Percentiles rank a stretch among this genome's conserved stretches.
These are phyloP conservation scores for Perkinsus olseni DNA, from an alignment of 169 alveolate genomes.

Conservation along the genomic window DNA sequence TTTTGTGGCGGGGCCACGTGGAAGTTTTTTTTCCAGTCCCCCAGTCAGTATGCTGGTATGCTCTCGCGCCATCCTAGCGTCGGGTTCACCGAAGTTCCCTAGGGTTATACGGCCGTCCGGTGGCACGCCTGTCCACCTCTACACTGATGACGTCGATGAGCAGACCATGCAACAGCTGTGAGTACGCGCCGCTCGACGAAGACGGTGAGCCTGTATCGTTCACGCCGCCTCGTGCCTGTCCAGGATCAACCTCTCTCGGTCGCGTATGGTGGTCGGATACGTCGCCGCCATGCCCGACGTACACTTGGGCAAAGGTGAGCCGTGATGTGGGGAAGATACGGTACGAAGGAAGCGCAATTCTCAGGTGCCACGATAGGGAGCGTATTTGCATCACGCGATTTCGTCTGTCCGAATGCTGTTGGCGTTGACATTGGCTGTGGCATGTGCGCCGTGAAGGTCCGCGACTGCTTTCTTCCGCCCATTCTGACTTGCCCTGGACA, in stretches of 20 bases:
- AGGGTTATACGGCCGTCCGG: background rate
- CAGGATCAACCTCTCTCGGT: background rate
- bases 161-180: background rate
- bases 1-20: too few relatives aligned
- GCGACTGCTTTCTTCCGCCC: conserved; percentile 21
- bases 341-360: background rate
- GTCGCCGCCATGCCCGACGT: conserved; percentile 56
- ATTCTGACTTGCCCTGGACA: background rate
- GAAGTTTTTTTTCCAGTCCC: too few relatives aligned
- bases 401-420: conserved; percentile 46
- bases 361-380: conserved; percentile 46
- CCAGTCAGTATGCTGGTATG: background rate
- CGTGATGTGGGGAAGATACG: background rate
- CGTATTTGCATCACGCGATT: conserved; percentile 39
- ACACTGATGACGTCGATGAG: background rate
- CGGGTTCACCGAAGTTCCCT: background rate
- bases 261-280: conserved; percentile 40
- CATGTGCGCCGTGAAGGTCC: conserved; percentile 36
- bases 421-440: conserved; percentile 57
- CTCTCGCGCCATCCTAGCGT: background rate
- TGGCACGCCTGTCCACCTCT: background rate
- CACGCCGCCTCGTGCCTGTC: background rate
- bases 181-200: background rate
- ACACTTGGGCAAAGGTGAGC: conserved; percentile 35
- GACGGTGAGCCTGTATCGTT: background rate